Base-by-base conservation (phyloP, 2,329 filamentous ascomycete genomes). In the Cladosporium sp. region DNA sequence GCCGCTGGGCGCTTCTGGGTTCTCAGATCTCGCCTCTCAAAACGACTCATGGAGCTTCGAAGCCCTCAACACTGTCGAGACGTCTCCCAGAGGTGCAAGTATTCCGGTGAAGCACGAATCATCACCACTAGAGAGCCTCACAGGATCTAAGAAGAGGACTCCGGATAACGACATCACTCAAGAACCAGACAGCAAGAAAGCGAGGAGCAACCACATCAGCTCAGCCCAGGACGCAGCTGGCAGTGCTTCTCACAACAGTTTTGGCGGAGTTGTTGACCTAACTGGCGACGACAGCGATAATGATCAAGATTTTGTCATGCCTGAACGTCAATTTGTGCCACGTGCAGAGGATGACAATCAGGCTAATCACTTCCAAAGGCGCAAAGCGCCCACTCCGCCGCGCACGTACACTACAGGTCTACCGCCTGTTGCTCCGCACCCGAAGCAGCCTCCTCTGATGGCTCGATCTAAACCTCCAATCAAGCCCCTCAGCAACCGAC, bases 281-380 rank as follows among this genome's bases (percentile, higher is more conserved):
- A 56, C 54, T 28, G 17, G 7, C 5, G 54, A 49, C 5, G 42
- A 28, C 15, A 38, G 36, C 36, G 54, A 56, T 9, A 34, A 49
- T 5, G 42, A 56, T 2, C 11, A 47, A 3, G 30, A 38, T 1
- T 15, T 19, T 9, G 15, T 12, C 5, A 38, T 49, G 15, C 54
- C 54, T 3, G 54, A 49, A 22, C 54, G 54, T 6, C 54, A 40
- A 9, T 56, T 56, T 22, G 54, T 56, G 7, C 54, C 54, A 49
- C 20, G 34, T 20, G 54, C 54, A 12, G 34, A 47, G 17, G 30
- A 39, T 19, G 36, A 39, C 15, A 19, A 12, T 12, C 28, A 20
- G 6, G 20, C 39, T 6, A 14, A 39, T 12, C 17, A 30, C 1
- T 34, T 30, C 19, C 20, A 3, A 3, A 37, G 34, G 5, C 54